phyloP scores from a whole-genome alignment of 345 rosid species.

The Hibiscus syriacus region DNA sequence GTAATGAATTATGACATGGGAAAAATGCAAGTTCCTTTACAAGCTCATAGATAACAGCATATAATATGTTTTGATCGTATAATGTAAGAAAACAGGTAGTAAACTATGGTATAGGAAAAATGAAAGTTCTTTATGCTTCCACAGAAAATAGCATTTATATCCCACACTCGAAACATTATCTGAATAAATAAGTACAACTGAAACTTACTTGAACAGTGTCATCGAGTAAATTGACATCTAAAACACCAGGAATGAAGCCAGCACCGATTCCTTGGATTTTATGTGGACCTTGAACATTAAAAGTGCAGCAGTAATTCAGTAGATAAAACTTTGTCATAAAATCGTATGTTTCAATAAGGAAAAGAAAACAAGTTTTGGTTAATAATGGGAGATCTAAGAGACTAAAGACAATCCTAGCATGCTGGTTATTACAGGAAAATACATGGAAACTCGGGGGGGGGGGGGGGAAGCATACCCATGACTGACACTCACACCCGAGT shows the following conservation, averaged over 20 bases:
- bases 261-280: constrained; percentile 67
- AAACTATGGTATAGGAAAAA: not conserved
- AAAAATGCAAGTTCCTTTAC: not conserved
- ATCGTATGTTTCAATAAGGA: not conserved
- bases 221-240: constrained; percentile 38
- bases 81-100: not conserved
- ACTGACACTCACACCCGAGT: not conserved
- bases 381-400: not conserved
- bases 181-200: not conserved
- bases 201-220: constrained; percentile 22
- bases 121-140: not conserved
- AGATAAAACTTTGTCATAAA: not conserved
- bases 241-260: constrained; percentile 47
- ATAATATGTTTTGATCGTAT: not conserved
- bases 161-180: not conserved
- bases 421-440: not conserved
- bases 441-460: not conserved
- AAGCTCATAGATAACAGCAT: not conserved
- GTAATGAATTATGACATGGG: not conserved
- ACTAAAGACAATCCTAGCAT: not conserved
- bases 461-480: too few relatives aligned
- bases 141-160: not conserved
- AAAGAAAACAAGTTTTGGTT: not conserved
- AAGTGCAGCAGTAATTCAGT: not conserved
- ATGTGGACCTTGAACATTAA: constrained; percentile 36